phyloP scores from a whole-genome alignment of 2,329 filamentous ascomycete genomes.

The Orbilia brochopaga region DNA sequence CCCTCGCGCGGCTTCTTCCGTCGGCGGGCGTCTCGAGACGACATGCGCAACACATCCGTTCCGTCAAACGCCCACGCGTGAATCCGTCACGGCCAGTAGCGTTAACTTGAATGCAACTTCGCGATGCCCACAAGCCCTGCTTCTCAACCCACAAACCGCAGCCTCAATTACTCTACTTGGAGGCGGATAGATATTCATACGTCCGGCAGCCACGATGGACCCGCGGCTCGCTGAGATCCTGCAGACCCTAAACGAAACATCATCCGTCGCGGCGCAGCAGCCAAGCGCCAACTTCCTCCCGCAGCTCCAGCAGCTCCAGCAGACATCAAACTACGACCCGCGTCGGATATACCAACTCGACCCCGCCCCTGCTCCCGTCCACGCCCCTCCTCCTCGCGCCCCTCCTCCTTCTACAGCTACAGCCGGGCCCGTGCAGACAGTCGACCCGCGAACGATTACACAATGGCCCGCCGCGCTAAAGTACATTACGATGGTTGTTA shows the following conservation, averaged over 20 bases:
- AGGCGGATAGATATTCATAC: too few relatives aligned
- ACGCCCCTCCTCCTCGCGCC: too few relatives aligned
- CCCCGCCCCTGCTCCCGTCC: too few relatives aligned
- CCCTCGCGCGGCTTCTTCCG: neutral
- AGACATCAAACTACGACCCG: too few relatives aligned
- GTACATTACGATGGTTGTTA: slow-evolving; percentile 52
- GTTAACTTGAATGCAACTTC: too few relatives aligned
- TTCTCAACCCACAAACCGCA: too few relatives aligned
- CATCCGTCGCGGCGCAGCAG: slow-evolving; percentile 5
- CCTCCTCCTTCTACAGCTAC: neutral
- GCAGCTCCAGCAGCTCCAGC: too few relatives aligned
- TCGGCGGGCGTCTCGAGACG: slow-evolving; percentile 26
- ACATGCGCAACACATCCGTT: slow-evolving; percentile 41
- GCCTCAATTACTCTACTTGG: too few relatives aligned
- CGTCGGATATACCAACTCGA: slow-evolving; percentile 38
- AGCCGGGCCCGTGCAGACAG: slow-evolving; percentile 2
- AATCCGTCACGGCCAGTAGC: too few relatives aligned
- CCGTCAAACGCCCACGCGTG: neutral
- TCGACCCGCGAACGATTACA: slow-evolving; percentile 51
- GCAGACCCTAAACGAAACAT: slow-evolving; percentile 26
- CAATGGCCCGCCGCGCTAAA: slow-evolving; percentile 54
- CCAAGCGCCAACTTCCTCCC: too few relatives aligned
- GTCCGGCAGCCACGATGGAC: slow-evolving; percentile 30
- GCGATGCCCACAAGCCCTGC: too few relatives aligned
- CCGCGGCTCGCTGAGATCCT: slow-evolving; percentile 46